A percentile compares a stretch with the other conserved stretches of the same genome.
Evolutionary conservation across 1,284 basidiomycete species (phyloP).

Genomic region (Leccinum griseonigrum): DNA sequence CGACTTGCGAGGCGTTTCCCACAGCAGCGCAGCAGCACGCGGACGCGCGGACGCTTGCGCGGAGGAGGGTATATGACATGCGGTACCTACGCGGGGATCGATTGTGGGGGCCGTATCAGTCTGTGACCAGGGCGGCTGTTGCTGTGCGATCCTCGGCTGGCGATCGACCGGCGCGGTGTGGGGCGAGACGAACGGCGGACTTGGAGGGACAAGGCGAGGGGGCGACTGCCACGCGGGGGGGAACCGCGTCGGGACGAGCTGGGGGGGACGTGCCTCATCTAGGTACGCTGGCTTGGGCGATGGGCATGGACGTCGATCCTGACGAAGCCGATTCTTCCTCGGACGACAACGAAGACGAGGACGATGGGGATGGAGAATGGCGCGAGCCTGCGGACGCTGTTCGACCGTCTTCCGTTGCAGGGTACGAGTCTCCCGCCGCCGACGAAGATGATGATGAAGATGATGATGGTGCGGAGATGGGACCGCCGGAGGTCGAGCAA

Average conservation of each 20-base stretch:
- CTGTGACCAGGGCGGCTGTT: constrained; percentile 16
- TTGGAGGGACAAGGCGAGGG: background rate
- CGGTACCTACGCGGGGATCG: constrained; percentile 42
- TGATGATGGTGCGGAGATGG: constrained; percentile 10
- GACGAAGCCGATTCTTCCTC: constrained; percentile 15
- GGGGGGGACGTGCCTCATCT: background rate
- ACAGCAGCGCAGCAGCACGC: constrained; percentile 22
- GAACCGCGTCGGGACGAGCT: background rate
- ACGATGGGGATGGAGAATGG: constrained; percentile 21
- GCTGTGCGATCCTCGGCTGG: background rate
- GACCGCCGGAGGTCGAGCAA: constrained; percentile 5
- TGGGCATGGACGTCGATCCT: constrained; percentile 12
- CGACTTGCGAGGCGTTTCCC: constrained; percentile 5
- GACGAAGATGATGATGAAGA: too few species aligned
- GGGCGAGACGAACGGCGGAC: background rate
- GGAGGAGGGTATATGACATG: constrained; percentile 46
- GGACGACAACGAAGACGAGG: constrained; percentile 6
- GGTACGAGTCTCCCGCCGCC: background rate
- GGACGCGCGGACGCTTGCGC: constrained; percentile 41
- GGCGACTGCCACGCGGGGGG: background rate
- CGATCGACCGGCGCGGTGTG: background rate
- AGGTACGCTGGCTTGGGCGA: constrained; percentile 19
- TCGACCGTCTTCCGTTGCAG: background rate
- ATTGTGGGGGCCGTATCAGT: constrained; percentile 48
- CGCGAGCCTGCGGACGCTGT: constrained; percentile 2